Conservation (phyloP, 164 flowering plant genomes). For the Chloranthus sessilifolius region DNA sequence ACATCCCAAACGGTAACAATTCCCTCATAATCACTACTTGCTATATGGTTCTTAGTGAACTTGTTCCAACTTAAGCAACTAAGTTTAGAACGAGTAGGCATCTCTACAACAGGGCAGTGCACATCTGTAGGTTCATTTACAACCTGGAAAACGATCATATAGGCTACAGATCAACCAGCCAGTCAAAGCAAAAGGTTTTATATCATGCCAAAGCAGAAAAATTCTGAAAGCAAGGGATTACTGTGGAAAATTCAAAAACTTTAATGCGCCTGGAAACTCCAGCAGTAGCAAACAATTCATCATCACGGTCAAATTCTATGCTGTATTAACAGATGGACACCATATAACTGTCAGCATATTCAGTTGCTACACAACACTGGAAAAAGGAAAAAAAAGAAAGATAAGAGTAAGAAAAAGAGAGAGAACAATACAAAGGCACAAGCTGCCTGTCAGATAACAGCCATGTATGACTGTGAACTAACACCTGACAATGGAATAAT, state of each 20-base stretch:
- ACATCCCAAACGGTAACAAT: constrained; percentile 99
- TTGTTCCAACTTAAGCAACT: constrained; percentile 99
- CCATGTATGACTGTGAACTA: too few relatives aligned
- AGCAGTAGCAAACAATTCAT: constrained; percentile 96
- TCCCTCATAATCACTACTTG: constrained; percentile 96
- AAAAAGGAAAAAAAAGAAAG: too few relatives aligned
- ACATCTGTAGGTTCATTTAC: constrained; percentile 82
- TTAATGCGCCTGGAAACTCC: constrained; percentile 95
- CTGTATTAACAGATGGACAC: constrained; percentile 57
- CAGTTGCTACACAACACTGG: too few relatives aligned
- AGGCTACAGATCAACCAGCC: background rate
- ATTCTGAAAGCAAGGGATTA: constrained; percentile 24
- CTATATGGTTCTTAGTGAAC: constrained; percentile 67
- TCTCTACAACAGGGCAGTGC: constrained; percentile 86
- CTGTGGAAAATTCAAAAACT: constrained; percentile 88
- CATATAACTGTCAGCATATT: too few relatives aligned
- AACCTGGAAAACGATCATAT: constrained; percentile 42
- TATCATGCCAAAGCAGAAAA: background rate
- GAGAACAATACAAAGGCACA: too few relatives aligned
- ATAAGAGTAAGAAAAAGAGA: too few relatives aligned
- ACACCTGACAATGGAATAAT: too few relatives aligned
- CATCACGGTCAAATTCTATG: constrained; percentile 97
- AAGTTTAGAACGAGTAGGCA: constrained; percentile 89
- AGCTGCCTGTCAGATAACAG: too few relatives aligned
- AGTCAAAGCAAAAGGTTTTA: background rate